Evolutionary conservation across 139 green algal genomes (phyloP), one percentile per base, ranked within the genome.

Genomic region (Chlamydomonas sp.): DNA sequence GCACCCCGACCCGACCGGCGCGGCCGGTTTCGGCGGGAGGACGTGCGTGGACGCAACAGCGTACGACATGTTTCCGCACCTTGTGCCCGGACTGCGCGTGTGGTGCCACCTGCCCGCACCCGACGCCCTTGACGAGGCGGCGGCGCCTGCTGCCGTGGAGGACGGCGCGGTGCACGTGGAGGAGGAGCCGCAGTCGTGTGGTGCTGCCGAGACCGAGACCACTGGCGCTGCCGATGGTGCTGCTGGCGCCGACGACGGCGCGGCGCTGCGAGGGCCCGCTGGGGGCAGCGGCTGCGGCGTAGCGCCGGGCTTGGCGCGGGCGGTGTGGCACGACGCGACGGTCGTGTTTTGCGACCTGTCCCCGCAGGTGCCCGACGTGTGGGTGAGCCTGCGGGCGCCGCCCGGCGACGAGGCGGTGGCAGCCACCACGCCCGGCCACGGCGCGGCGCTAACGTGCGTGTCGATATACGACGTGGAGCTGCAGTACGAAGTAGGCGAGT

Each of bases 401-500:
- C n/a, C n/a, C n/a, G n/a, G n/a, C n/a, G n/a, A n/a, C n/a, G n/a
- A n/a, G n/a, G n/a, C n/a, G n/a, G n/a, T n/a, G n/a, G n/a, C n/a
- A n/a, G n/a, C n/a, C n/a, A n/a, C n/a, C n/a, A n/a, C n/a, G n/a
- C n/a, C n/a, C n/a, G n/a, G n/a, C n/a, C n/a, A n/a, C n/a, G n/a
- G n/a, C n/a, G n/a, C n/a, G n/a, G n/a, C n/a, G n/a, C n/a, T n/a
- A n/a, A n/a, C n/a, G n/a, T n/a, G n/a, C n/a, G n/a, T n/a, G n/a
- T n/a, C n/a, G n/a, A n/a, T n/a, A n/a, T n/a, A n/a, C n/a, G 54
- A 64, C 26, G 54, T 64, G 30, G 54, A 64, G 54, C 54, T 36
- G 54, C 30, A 33, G 54, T 10, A 33, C 26, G 24, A 30, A 20
- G 26, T 64, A 26, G 54, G 54, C 24, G n/a, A n/a, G n/a, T n/a